Base-by-base conservation (phyloP, 139 green algal genomes). In the Trebouxia sp. region DNA sequence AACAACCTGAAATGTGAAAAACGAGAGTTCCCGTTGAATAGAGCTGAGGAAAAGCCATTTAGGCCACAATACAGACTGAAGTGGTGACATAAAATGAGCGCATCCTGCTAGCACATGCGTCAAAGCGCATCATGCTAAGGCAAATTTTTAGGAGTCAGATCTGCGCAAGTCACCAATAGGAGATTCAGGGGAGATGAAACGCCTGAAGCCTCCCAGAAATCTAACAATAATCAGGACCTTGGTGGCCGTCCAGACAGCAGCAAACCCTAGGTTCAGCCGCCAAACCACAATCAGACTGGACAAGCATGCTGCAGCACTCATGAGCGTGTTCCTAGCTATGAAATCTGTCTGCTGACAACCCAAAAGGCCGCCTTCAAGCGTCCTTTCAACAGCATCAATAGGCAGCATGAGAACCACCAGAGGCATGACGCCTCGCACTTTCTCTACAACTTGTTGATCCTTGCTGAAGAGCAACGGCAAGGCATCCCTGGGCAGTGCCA, bases 291-390 rank as follows among this genome's bases (percentile, higher is more conserved):
- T 24, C 7, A 72, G 37, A 35, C 62, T 72, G 37, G 62, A 45
- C 62, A 72, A 30, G 15, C 62, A 72, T 45, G 62, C 62, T 72
- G 62, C 62, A 45, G 62, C 62, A 45, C 62, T 72, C 32, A 72
- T 35, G 26, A 72, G 35, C 5, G 62, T 72, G 35, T 72, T 72
- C 62, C 62, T 72, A 45, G 62, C 62, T 72, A 72, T 72, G 32
- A 72, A 72, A n/a, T 72, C 62, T 1, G 62, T 72, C 14, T 72
- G 62, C 35, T 72, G 62, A 3, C 62, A 72, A 0, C 62, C 62
- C 32, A 72, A 72, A 12, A 72, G 35, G 32, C 62, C 62, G 10
- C 62, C 62, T 72, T 72, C 62, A 9, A 72, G 62, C 35, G 62
- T 45, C 35, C 62, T 43, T 15, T 72, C 62, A 26, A 72, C 35